phyloP scores from a whole-genome alignment of 2,329 filamentous ascomycete genomes.

The Penicillium aurantiogriseum region DNA sequence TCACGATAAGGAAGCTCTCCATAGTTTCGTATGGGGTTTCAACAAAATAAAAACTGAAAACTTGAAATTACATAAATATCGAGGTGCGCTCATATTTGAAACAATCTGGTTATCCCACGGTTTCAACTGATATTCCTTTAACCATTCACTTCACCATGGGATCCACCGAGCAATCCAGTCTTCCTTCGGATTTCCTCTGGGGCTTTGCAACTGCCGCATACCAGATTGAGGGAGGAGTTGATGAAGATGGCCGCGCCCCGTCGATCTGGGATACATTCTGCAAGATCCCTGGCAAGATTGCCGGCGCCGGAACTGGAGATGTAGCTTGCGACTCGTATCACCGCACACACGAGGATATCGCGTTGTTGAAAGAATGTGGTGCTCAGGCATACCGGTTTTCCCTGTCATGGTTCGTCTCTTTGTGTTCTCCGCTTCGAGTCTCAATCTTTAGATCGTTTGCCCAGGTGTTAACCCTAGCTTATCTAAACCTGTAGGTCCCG shows the following conservation, averaged over 20 bases:
- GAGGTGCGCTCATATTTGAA: not conserved
- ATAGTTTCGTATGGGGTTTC: slow-evolving; percentile 1
- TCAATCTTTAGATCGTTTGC: not conserved
- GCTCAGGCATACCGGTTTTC: slow-evolving; percentile 80
- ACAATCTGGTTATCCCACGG: not conserved
- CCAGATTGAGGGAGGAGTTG: slow-evolving; percentile 76
- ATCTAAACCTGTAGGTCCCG: slow-evolving; percentile 52
- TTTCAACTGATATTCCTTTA: not conserved
- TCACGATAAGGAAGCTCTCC: slow-evolving; percentile 25
- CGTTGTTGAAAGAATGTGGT: slow-evolving; percentile 70
- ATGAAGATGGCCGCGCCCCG: slow-evolving; percentile 73
- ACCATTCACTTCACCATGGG: slow-evolving; percentile 23
- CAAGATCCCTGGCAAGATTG: slow-evolving; percentile 76
- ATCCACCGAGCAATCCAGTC: slow-evolving; percentile 32
- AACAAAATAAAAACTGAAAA: not conserved
- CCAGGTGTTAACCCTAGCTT: not conserved
- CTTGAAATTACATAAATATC: slow-evolving; percentile 12
- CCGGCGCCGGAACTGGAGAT: slow-evolving; percentile 70
- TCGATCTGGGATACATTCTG: slow-evolving; percentile 93
- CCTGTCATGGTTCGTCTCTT: slow-evolving; percentile 60
- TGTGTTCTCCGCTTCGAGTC: not conserved
- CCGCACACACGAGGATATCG: slow-evolving; percentile 72
- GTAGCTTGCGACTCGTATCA: slow-evolving; percentile 87
- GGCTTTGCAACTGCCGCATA: slow-evolving; percentile 81
- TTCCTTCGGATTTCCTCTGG: slow-evolving; percentile 72